These are phyloP conservation scores for Fusarium sacchari DNA, from an alignment of 2,329 filamentous ascomycete species.

Conservation along the genomic window DNA sequence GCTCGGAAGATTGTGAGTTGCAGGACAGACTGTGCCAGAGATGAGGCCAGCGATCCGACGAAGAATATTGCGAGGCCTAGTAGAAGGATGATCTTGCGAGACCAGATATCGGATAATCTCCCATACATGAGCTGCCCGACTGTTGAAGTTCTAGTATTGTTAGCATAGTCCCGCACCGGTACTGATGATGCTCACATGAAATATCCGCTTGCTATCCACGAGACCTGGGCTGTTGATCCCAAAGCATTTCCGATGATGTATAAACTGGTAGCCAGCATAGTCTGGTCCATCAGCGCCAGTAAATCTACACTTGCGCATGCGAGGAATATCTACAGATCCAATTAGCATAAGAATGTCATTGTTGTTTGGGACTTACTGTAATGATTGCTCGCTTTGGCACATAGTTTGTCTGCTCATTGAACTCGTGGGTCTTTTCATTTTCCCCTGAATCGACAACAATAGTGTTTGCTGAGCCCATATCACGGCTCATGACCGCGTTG, in stretches of 20 bases:
- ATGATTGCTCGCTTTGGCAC: slow-evolving; percentile 61
- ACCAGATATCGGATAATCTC: slow-evolving; percentile 58
- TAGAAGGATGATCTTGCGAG: slow-evolving; percentile 54
- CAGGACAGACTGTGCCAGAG: slow-evolving; percentile 51
- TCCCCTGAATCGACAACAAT: slow-evolving; percentile 24
- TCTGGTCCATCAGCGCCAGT: slow-evolving; percentile 67
- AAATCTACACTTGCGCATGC: slow-evolving; percentile 66
- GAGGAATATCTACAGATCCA: slow-evolving; percentile 60
- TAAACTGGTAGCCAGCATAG: slow-evolving; percentile 64
- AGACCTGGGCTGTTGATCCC: slow-evolving; percentile 58
- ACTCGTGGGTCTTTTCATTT: slow-evolving; percentile 45
- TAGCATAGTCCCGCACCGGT: not conserved
- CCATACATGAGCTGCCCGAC: slow-evolving; percentile 59
- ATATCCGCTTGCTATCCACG: slow-evolving; percentile 66
- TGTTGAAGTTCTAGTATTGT: slow-evolving; percentile 52
- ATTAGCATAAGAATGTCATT: accelerated
- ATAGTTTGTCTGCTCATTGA: slow-evolving; percentile 68
- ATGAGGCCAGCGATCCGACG: slow-evolving; percentile 55
- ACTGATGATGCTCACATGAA: slow-evolving; percentile 58
- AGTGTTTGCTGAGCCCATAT: slow-evolving; percentile 1
- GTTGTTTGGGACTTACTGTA: slow-evolving; percentile 50
- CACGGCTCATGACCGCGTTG: slow-evolving; percentile 1
- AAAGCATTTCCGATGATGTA: slow-evolving; percentile 64
- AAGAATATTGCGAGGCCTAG: slow-evolving; percentile 55
- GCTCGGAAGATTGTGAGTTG: slow-evolving; percentile 55